These are phyloP conservation scores for Blastomyces percursus DNA, from an alignment of 2,329 filamentous ascomycete species.

Conservation along the genomic window DNA sequence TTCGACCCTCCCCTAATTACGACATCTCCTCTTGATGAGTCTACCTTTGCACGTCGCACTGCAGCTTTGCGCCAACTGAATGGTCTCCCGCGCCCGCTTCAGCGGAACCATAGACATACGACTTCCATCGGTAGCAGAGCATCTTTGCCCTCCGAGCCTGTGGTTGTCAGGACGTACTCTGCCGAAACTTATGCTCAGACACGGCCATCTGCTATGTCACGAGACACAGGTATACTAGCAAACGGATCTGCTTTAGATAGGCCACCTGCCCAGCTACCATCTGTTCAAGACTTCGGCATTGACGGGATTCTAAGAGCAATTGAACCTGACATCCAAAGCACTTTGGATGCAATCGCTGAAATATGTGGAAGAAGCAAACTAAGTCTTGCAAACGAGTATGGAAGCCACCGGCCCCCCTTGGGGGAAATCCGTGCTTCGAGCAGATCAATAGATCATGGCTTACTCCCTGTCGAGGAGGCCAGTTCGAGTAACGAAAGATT, in stretches of 20 bases:
- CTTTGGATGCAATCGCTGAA: slow-evolving; percentile 52
- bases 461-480: slow-evolving; percentile 36
- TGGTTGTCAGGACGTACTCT: slow-evolving; percentile 35
- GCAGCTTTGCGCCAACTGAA: slow-evolving; percentile 26
- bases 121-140: slow-evolving; percentile 17
- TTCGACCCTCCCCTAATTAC: slow-evolving; percentile 16
- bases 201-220: slow-evolving; percentile 23
- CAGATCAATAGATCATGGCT: slow-evolving; percentile 16
- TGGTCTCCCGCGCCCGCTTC: slow-evolving; percentile 18
- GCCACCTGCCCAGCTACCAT: slow-evolving; percentile 31
- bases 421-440: slow-evolving; percentile 43
- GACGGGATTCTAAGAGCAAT: slow-evolving; percentile 46
- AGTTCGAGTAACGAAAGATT: slow-evolving; percentile 29
- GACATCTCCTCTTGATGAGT: slow-evolving; percentile 17
- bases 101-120: slow-evolving; percentile 20
- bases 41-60: slow-evolving; percentile 23
- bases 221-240: slow-evolving; percentile 24
- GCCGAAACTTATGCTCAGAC: slow-evolving; percentile 25
- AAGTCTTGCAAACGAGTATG: slow-evolving; percentile 53
- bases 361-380: slow-evolving; percentile 52
- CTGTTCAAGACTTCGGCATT: slow-evolving; percentile 45
- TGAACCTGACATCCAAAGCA: slow-evolving; percentile 47
- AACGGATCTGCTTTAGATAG: slow-evolving; percentile 17
- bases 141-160: slow-evolving; percentile 31
- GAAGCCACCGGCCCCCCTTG: slow-evolving; percentile 50